Evolutionary conservation across 768 basidiomycete species (phyloP), one percentile per base, ranked within the genome.

Genomic region (Pulveroboletus sp.): DNA sequence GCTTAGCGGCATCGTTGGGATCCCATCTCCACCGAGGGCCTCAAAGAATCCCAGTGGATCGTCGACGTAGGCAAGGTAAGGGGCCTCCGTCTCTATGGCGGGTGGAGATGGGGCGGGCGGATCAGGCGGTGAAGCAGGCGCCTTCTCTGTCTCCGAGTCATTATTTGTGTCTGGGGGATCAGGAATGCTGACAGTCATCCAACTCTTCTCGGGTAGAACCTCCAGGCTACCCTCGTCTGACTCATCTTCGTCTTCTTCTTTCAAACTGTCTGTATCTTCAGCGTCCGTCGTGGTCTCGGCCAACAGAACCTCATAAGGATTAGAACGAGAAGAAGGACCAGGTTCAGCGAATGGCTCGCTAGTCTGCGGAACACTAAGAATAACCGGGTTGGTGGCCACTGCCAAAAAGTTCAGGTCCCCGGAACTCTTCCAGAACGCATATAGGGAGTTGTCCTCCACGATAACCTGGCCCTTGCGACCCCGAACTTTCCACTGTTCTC

Each of bases 381-480:
- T 33, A 17, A 24, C 44, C 2, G 50, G 51, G 32, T 1, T 30
- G 2, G 32, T 33, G n/a, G 56, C 12, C 31, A 39, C 46, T 0
- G 66, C 58, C 36, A 83, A 54, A 57, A 82, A 84, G 2, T 63
- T 66, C 3, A 84, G 47, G 56, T 85, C 83, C 0, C 58, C 48
- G 5, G 70, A 71, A 6, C 63, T 55, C 46, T 64, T 66, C 84
- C 83, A 85, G 50, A 77, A 81, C 0, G 70, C 73, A 54, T 82
- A 82, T 0, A 69, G 28, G 0, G 77, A 66, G 2, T 55, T 56
- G 28, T 68, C 65, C 40, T 56, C 57, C 17, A 28, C 46, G 18
- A 39, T 9, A 3, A 56, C 58, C 47, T 55, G 57, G 26, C 68
- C 68, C 10, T 43, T 48, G 4, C 37, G 54, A 18, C 72, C 71